A percentile compares a stretch with the other conserved stretches of the same genome.
phyloP scores from a whole-genome alignment of 139 green algal genomes.

The Closterium sp. region DNA sequence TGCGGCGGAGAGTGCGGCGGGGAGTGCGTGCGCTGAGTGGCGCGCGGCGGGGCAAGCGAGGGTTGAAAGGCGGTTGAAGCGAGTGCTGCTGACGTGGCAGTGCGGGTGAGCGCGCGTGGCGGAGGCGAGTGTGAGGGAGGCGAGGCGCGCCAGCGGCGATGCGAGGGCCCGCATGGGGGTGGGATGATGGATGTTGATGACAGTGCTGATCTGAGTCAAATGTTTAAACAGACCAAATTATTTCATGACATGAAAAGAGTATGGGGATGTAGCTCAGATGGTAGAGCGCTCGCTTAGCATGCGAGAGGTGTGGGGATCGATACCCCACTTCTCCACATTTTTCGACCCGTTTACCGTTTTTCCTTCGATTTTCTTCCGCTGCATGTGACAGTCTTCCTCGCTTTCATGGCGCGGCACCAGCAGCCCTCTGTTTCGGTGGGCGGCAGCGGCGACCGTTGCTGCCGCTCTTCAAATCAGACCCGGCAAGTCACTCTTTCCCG shows the following conservation, averaged over 20 bases:
- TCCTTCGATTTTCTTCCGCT: not conserved
- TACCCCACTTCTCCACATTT: not conserved
- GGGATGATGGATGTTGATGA: no score
- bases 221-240: no score
- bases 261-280: not conserved
- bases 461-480: not conserved
- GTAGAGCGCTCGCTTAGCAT: not conserved
- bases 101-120: not conserved
- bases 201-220: no score
- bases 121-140: not conserved
- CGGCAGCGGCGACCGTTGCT: not conserved
- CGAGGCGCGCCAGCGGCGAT: not conserved
- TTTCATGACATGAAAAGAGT: no score
- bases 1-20: not conserved
- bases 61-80: not conserved
- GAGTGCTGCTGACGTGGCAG: not conserved
- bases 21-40: not conserved
- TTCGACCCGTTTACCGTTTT: no score
- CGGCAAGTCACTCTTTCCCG: no score
- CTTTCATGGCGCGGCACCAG: not conserved
- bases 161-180: not conserved
- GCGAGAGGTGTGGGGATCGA: not conserved
- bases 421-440: no score
- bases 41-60: not conserved
- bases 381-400: not conserved